Percentiles rank a stretch among this genome's conserved stretches.
Evolutionary conservation across 192 early-diverging fungal species (phyloP).

Genomic region (Rhizophagus sp.): DNA sequence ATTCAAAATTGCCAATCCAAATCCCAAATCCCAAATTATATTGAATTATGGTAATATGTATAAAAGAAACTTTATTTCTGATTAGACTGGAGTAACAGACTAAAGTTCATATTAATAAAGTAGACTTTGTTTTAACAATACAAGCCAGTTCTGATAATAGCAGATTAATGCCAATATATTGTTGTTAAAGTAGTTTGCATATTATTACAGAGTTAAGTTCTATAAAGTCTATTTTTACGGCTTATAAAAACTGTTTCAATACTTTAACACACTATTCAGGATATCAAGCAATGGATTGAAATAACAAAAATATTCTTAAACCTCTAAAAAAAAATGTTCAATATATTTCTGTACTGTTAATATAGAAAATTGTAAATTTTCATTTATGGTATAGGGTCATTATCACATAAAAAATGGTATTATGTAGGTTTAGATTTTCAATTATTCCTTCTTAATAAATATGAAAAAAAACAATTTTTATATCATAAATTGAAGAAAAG

Average conservation of each 20-base stretch:
- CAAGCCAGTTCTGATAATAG: not conserved
- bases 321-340: not conserved
- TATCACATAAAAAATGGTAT: not conserved
- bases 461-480: conserved; percentile 10
- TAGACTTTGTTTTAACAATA: not conserved
- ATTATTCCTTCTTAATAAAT: not conserved
- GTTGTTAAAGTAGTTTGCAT: not conserved
- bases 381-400: not conserved
- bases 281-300: conserved; percentile 6
- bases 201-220: not conserved
- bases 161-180: not conserved
- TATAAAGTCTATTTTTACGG: not conserved
- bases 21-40: no score
- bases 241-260: no score
- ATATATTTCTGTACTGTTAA: not conserved
- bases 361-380: not conserved
- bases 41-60: no score
- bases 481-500: no score
- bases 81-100: no score
- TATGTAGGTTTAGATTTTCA: not conserved
- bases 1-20: no score
- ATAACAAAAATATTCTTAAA: not conserved
- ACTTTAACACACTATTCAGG: no score
- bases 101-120: no score
- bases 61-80: no score